phyloP scores from a whole-genome alignment of 352 stramenopile genomes.

The Globisporangium sylvaticum region DNA sequence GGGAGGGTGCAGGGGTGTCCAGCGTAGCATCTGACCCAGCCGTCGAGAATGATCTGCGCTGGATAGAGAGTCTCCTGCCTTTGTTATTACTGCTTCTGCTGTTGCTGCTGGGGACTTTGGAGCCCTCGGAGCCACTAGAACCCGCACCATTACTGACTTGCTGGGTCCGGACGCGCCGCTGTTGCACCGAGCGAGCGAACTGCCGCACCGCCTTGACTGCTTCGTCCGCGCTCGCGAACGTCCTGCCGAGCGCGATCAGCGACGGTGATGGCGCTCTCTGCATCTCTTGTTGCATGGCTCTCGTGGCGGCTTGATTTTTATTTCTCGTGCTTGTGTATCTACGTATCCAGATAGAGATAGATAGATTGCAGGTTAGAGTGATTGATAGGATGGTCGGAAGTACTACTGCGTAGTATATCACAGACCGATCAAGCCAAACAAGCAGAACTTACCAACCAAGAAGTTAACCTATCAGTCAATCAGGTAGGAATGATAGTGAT shows the following conservation, averaged over 20 bases:
- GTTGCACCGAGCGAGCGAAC: constrained; percentile 49
- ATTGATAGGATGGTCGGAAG: background rate
- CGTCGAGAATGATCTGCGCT: background rate
- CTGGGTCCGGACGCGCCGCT: constrained; percentile 29
- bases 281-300: background rate
- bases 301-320: background rate
- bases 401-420: background rate
- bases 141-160: background rate
- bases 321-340: background rate
- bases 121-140: background rate
- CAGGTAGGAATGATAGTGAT: constrained; percentile 5
- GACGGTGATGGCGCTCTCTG: background rate
- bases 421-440: background rate
- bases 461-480: constrained; percentile 4
- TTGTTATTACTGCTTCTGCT: background rate
- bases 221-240: background rate
- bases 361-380: background rate
- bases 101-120: background rate
- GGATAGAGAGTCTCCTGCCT: background rate
- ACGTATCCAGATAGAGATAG: background rate
- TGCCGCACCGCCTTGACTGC: constrained; percentile 48
- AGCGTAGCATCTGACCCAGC: background rate
- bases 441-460: background rate
- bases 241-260: background rate
- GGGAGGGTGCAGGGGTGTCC: background rate